Conservation (phyloP, 2,329 filamentous ascomycete species). For the Verticillium klebahnii region DNA sequence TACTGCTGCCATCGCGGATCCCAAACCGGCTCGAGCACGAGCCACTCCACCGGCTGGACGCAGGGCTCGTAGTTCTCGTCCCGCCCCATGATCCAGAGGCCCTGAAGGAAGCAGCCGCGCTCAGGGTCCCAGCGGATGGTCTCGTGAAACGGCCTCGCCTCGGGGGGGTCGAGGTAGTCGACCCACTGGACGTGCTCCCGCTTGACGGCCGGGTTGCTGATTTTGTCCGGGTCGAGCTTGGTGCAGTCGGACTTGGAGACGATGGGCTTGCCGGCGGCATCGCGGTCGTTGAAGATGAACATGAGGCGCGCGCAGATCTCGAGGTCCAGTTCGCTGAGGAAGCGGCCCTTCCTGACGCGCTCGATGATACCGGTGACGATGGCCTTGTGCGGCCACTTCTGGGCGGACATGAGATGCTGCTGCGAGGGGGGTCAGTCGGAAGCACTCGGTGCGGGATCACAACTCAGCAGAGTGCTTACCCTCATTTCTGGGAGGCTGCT, state of each 20-base stretch:
- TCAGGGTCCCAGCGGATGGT: not conserved
- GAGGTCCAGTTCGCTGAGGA: conserved; percentile 9
- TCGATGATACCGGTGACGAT: not conserved
- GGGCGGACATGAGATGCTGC: not conserved
- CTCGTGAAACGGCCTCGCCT: not conserved
- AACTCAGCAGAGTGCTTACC: not conserved
- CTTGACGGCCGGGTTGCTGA: conserved; percentile 8
- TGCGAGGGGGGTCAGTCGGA: not conserved
- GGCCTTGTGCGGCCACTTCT: not conserved
- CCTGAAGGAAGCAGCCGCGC: not conserved
- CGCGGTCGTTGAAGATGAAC: conserved; percentile 12
- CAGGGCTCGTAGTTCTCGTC: not conserved
- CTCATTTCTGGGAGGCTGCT: not conserved
- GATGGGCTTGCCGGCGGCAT: conserved; percentile 9
- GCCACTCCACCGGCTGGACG: not conserved
- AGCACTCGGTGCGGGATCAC: not conserved
- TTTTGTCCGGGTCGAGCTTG: conserved; percentile 6
- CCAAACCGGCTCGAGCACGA: not conserved
- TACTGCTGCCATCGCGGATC: not conserved
- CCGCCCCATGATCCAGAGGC: not conserved
- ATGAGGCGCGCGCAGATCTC: conserved; percentile 9
- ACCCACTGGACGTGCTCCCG: conserved; percentile 12
- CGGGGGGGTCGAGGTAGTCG: conserved; percentile 7
- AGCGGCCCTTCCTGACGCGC: conserved; percentile 6
- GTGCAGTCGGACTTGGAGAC: conserved; percentile 10